Evolutionary conservation across 331 rosid genomes (phyloP), one percentile per base, ranked within the genome.

Genomic region (Phaseolus coccineus): DNA sequence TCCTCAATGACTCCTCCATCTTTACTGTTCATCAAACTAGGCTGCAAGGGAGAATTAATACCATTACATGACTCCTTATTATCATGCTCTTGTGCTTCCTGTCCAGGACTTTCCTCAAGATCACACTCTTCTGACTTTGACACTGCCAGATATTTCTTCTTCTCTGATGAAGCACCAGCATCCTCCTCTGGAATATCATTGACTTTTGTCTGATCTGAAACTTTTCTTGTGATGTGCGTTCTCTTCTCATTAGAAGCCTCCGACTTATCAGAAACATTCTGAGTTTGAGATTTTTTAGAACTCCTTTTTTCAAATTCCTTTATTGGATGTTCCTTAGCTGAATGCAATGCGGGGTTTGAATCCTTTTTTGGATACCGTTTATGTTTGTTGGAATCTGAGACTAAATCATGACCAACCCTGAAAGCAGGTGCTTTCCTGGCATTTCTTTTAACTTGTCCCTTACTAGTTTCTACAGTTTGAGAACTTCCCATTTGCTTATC

Each of bases 351-450:
- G 51, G 58, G 84, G 28, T 71, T 77, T 33, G 82, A 48, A 61
- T 65, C 84, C 84, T 86, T 90, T 82, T 81, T 90, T 25, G 53
- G 51, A 72, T 8, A 61, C 40, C 55, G 85, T 59, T 80, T 89
- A 25, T 80, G 30, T 81, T 85, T 87, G 48, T 80, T 85, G 71
- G 87, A 77, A 73, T 77, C 88, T 3, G 87, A 77, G 35, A 27
- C 22, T 71, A 81, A 57, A 25, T 69, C 85, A 67, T 78, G 74
- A 57, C 88, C 83, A 52, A 19, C 72, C 53, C 71, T 84, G 22
- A 53, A 64, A 42, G 71, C 48, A 39, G 89, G 79, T 15, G 76
- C 47, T 81, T 82, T 84, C 48, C 51, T 30, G 12, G 63, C 61
- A 51, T 69, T 81, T 84, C 82, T 80, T 79, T 86, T 86, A 31